Conservation (phyloP, 768 basidiomycete species). For the Mycena maculata region DNA sequence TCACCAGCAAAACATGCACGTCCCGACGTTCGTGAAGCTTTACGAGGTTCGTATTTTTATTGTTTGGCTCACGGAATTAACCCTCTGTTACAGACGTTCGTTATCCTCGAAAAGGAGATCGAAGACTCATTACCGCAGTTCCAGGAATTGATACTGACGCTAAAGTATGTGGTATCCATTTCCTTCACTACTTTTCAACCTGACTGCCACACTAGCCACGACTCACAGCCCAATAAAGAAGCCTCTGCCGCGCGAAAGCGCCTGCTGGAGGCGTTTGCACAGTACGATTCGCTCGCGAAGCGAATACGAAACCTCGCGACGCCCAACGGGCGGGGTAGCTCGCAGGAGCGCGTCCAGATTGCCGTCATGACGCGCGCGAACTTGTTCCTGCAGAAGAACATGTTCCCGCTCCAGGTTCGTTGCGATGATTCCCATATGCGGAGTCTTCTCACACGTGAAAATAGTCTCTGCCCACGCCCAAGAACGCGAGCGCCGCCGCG, state of each 20-base stretch:
- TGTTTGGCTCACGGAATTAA: background rate
- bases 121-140: conserved; percentile 88
- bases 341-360: conserved; percentile 86
- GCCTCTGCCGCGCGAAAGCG: conserved; percentile 80
- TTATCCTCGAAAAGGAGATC: conserved; percentile 88
- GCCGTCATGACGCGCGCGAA: conserved; percentile 84
- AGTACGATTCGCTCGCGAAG: conserved; percentile 91
- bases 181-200: background rate
- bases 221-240: conserved; percentile 71
- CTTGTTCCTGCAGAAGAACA: conserved; percentile 87
- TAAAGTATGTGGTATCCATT: conserved; percentile 65
- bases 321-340: conserved; percentile 68
- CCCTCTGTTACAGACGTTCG: conserved; percentile 62
- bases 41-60: conserved; percentile 66
- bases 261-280: conserved; percentile 85
- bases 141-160: conserved; percentile 81
- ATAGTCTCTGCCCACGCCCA: conserved; percentile 64
- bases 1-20: conserved; percentile 66
- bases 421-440: background rate
- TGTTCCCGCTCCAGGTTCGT: conserved; percentile 85
- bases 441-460: no score
- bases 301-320: conserved; percentile 82
- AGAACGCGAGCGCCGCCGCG: conserved; percentile 41
- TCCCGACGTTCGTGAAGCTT: conserved; percentile 73
- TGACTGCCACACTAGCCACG: conserved; percentile 41